phyloP scores from a whole-genome alignment of 805 yeast species.

The Metschnikowia lunata region DNA sequence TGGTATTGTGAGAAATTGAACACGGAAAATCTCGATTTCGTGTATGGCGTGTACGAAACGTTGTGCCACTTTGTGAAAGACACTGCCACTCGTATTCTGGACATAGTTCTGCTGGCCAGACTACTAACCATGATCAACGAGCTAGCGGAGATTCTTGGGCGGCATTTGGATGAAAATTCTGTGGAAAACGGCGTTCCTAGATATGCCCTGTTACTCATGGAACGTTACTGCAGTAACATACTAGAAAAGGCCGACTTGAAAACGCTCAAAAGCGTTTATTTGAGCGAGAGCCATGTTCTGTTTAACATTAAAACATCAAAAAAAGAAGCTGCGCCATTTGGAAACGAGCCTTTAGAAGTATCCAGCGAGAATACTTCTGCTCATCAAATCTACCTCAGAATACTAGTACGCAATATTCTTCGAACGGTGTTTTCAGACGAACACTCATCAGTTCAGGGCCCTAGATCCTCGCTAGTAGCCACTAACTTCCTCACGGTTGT shows the following conservation, averaged over 20 bases:
- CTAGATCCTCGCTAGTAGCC: constrained; percentile 10
- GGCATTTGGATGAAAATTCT: constrained; percentile 9
- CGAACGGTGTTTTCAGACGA: constrained; percentile 2
- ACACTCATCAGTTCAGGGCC: constrained; percentile 2
- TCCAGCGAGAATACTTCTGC: background rate
- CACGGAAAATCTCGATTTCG: constrained; percentile 16
- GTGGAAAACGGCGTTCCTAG: constrained; percentile 7
- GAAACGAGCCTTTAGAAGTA: background rate
- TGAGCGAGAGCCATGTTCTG: constrained; percentile 12
- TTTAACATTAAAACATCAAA: constrained; percentile 1
- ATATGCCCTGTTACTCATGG: constrained; percentile 1
- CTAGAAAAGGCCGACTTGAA: background rate
- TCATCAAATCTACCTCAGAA: constrained; percentile 5
- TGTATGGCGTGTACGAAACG: constrained; percentile 10
- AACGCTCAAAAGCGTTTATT: constrained; percentile 1
- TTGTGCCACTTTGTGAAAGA: constrained; percentile 14
- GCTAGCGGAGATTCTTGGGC: constrained; percentile 11
- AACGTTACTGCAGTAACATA: background rate
- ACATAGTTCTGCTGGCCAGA: constrained; percentile 12
- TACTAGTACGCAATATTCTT: constrained; percentile 9
- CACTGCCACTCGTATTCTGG: constrained; percentile 11
- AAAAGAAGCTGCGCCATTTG: background rate
- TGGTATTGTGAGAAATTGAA: constrained; percentile 18
- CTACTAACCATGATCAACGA: constrained; percentile 22
- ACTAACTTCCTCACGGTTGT: constrained; percentile 10